These are phyloP conservation scores for Panicum miliaceum DNA, from an alignment of 176 grass and related monocot genomes.

Conservation along the genomic window DNA sequence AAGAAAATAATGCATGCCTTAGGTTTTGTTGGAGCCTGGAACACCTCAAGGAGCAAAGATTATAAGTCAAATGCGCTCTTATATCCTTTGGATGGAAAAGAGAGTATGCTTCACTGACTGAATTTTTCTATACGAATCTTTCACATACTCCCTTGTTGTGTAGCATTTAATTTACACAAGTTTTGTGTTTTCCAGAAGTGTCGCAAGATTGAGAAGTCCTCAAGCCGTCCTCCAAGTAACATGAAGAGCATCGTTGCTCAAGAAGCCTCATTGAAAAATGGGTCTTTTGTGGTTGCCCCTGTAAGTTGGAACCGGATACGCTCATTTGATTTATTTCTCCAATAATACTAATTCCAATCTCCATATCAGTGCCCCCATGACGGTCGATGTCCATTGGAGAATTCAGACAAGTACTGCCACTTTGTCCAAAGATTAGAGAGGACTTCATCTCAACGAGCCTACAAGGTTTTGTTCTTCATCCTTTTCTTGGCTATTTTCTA, in stretches of 20 bases:
- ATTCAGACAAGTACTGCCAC: constrained; percentile 92
- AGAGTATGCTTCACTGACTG: constrained; percentile 61
- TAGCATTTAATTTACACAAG: constrained; percentile 39
- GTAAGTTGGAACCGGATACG: constrained; percentile 59
- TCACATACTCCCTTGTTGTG: constrained; percentile 1
- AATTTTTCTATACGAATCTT: constrained; percentile 31
- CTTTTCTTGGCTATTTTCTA: constrained; percentile 15
- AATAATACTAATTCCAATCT: constrained; percentile 41
- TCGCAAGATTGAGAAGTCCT: constrained; percentile 62
- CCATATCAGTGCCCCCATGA: constrained; percentile 86
- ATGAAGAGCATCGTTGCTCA: constrained; percentile 56
- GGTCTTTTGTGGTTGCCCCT: constrained; percentile 91
- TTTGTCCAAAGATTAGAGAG: constrained; percentile 97
- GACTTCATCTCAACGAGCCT: constrained; percentile 85
- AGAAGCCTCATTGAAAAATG: constrained; percentile 59
- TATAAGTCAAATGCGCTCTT: constrained; percentile 95
- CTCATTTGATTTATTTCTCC: not conserved
- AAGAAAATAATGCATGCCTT: constrained; percentile 38
- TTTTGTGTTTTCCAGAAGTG: constrained; percentile 44
- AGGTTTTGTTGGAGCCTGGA: constrained; percentile 97
- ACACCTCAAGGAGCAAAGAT: constrained; percentile 98
- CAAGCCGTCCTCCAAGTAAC: constrained; percentile 44
- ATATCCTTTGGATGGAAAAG: constrained; percentile 98
- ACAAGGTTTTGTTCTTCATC: constrained; percentile 62
- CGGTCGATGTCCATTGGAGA: constrained; percentile 87